Conservation (phyloP, 139 green algal species). For the Auxenochlorella pyrenoidosa region DNA sequence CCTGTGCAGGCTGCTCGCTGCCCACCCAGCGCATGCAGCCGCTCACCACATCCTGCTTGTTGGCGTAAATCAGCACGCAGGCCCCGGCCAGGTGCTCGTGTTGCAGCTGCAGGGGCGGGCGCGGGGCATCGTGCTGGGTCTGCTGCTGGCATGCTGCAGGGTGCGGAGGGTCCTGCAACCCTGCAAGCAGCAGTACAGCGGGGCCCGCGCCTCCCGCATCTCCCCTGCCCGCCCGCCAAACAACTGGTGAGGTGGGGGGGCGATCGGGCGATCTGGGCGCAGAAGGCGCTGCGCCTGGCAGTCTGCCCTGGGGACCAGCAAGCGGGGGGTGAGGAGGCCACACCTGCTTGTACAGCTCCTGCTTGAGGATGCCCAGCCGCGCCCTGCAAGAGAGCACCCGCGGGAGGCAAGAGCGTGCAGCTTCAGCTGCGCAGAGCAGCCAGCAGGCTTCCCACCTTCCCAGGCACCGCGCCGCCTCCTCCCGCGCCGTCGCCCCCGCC, state of each 20-base stretch:
- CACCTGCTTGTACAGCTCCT: constrained; percentile 77
- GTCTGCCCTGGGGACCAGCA: not conserved
- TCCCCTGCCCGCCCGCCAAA: too few species aligned
- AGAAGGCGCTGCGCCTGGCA: not conserved
- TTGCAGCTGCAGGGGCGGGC: constrained; percentile 48
- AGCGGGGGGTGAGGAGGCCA: not conserved
- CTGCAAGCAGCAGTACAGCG: too few species aligned
- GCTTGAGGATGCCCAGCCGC: constrained; percentile 77
- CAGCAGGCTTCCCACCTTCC: too few species aligned
- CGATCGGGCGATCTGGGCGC: not conserved
- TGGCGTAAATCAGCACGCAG: constrained; percentile 86
- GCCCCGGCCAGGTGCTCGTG: constrained; percentile 74
- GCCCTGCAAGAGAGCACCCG: constrained; percentile 41
- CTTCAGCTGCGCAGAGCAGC: too few species aligned
- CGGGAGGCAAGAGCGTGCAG: not conserved
- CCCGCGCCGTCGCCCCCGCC: too few species aligned
- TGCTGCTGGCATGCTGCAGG: too few species aligned
- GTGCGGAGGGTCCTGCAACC: too few species aligned
- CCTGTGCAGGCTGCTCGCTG: not conserved
- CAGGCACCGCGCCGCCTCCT: too few species aligned
- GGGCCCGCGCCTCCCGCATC: too few species aligned
- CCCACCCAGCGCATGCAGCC: too few species aligned
- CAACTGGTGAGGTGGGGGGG: not conserved
- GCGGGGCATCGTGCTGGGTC: too few species aligned
- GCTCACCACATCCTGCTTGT: constrained; percentile 79